phyloP scores from a whole-genome alignment of 495 filamentous ascomycete species.

The Aspergillus diversus region DNA sequence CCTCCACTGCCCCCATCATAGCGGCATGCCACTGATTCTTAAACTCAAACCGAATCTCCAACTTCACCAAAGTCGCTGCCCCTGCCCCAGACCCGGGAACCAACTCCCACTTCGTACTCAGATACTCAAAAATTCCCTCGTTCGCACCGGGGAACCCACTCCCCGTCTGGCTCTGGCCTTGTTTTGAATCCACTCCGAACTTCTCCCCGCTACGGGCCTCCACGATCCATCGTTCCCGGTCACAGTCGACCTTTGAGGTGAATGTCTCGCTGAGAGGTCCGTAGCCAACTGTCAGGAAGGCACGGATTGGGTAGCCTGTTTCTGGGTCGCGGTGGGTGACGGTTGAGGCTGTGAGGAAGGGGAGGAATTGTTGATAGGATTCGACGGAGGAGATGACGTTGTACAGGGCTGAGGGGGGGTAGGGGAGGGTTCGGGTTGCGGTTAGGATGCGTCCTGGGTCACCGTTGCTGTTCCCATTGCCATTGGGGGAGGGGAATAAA shows the following conservation, averaged over 20 bases:
- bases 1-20: slow-evolving; percentile 76
- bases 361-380: slow-evolving; percentile 80
- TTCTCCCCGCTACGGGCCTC: slow-evolving; percentile 76
- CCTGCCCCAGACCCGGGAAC: slow-evolving; percentile 42
- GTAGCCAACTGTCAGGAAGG: slow-evolving; percentile 83
- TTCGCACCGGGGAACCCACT: slow-evolving; percentile 43
- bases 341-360: slow-evolving; percentile 73
- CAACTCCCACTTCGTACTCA: slow-evolving; percentile 79
- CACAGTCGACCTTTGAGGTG: slow-evolving; percentile 73
- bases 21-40: slow-evolving; percentile 80
- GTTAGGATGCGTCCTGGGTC: slow-evolving; percentile 56
- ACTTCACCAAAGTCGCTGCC: slow-evolving; percentile 66
- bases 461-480: slow-evolving; percentile 31
- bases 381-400: slow-evolving; percentile 80
- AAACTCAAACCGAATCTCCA: slow-evolving; percentile 81
- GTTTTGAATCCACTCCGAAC: slow-evolving; percentile 26
- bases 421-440: slow-evolving; percentile 79
- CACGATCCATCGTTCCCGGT: slow-evolving; percentile 60
- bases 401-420: slow-evolving; percentile 72
- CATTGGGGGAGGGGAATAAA: slow-evolving; percentile 33
- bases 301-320: slow-evolving; percentile 67
- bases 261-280: slow-evolving; percentile 80
- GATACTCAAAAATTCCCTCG: slow-evolving; percentile 69
- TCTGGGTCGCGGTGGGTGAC: slow-evolving; percentile 66
- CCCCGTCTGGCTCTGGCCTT: neutral